Base-by-base conservation (phyloP, 257 asterid genomes). In the Handroanthus guayacan region DNA sequence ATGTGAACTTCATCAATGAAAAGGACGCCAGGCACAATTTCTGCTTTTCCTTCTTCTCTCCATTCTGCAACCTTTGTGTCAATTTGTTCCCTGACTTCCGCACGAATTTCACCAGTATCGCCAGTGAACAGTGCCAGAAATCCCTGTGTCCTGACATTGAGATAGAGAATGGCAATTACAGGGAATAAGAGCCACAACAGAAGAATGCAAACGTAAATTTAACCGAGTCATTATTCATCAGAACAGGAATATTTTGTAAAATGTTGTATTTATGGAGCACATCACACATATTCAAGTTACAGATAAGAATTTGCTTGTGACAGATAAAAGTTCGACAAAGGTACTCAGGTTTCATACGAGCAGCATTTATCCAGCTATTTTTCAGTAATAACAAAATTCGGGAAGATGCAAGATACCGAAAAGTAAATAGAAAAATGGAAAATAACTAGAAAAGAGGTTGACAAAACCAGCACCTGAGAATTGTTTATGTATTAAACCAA, bases 1-100 rank as follows among this genome's bases (percentile, higher is more conserved):
- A 95, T 95, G 89, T 91, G 99, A n/a, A 95, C 99, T 87, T 95
- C 98, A 3, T 95, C 99, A 14, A 95, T 95, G 81, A 95, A 95
- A 71, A 95, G 96, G 55, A 95, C 98, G 5, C 99, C 99, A 0
- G 99, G 99, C 17, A 93, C 82, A 34, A 95, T 91, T 81, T 95
- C 99, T 0, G 99, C 98, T 76, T 92, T 93, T 44, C 99, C 99
- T 87, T 95, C 99, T 76, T 95, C 99, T 62, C 98, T 82, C 99
- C 99, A 95, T 84, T 95, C 99, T 16, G 98, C 98, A 74, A 95
- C 98, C 81, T 95, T 95, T 13, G 98, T 92, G 84, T 89, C 99
- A 13, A 95, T 95, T 65, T 95, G 97, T 80, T 94, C 99, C 86
- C 99, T 81, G 64, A 94, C 99, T 84, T 94, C 99, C 37, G 94